Evolutionary conservation across 257 asterid species (phyloP), one percentile per base, ranked within the genome.

Genomic region (Lycium ferocissimum): DNA sequence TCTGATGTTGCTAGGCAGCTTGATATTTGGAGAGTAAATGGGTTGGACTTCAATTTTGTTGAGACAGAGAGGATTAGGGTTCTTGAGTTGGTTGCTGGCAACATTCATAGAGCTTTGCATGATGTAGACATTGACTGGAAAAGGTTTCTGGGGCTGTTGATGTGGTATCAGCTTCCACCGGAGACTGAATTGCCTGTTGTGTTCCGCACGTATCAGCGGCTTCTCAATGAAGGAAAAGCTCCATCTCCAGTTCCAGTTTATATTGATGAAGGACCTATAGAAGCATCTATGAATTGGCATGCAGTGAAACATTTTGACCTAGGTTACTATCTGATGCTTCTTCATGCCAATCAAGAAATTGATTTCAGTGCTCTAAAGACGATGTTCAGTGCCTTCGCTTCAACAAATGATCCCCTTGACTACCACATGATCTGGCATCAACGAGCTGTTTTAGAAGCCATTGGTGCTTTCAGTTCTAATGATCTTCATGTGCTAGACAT

Each of bases 351-450:
- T 82, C 90, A 92, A 87, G 98, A 93, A 89, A 90, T 86, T 84
- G 93, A 94, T 76, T 94, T 92, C 89, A 91, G 94, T 54, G 91
- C 91, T 73, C 62, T 97, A 35, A 95, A 97, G 92, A 91, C 96
- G 56, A 95, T 95, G 99, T 94, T 95, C 89, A 93, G 98, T 91
- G 93, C 99, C 80, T 92, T 90, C 80, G 95, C 99, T 81, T 95
- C 98, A 47, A 94, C 99, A n/a, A 89, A 91, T 87, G 98, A 97
- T 86, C 98, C 99, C 49, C 98, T 97, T 86, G 99, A 97, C 91
- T 91, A 94, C 91, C 99, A 97, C 93, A 95, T 93, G 98, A 94
- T 97, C 87, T 97, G 99, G 99, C 99, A 97, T 92, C 98, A 97
- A 80, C 98, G 98, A 87, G 95, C 94, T 65, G 89, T 97, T 90